phyloP scores from a whole-genome alignment of 352 stramenopile species.

The Elongisporangium anandrum region DNA sequence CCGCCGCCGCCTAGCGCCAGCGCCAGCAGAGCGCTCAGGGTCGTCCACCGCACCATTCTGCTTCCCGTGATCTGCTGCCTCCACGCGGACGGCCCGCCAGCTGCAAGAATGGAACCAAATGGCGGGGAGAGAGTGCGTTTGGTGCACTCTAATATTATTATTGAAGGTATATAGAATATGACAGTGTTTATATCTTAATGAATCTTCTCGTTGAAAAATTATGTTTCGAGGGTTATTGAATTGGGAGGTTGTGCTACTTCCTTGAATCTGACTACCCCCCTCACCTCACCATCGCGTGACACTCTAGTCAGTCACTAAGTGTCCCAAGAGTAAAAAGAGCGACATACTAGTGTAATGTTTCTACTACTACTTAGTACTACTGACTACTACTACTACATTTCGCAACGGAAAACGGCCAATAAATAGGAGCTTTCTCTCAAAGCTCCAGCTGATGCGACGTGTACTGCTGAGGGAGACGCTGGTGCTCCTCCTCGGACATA shows the following conservation, averaged over 20 bases:
- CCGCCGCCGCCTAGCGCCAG: conserved; percentile 6
- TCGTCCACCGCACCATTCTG: neutral
- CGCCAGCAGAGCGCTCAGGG: conserved; percentile 4
- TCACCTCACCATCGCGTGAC: neutral
- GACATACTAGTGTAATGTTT: neutral
- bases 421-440: neutral
- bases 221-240: neutral
- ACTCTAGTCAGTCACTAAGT: neutral
- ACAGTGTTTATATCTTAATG: no score
- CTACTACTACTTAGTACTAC: neutral
- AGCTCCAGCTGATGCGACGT: neutral
- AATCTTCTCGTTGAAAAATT: no score
- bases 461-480: neutral
- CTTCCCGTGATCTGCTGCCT: neutral
- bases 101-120: neutral
- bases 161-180: neutral
- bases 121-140: neutral
- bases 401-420: neutral
- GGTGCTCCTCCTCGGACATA: neutral
- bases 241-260: neutral
- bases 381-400: neutral
- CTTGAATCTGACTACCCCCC: neutral
- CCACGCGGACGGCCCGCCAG: neutral
- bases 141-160: neutral
- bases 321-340: neutral